Base-by-base conservation (phyloP, 1,139 yeast species). In the Taphrina flavorubra region DNA sequence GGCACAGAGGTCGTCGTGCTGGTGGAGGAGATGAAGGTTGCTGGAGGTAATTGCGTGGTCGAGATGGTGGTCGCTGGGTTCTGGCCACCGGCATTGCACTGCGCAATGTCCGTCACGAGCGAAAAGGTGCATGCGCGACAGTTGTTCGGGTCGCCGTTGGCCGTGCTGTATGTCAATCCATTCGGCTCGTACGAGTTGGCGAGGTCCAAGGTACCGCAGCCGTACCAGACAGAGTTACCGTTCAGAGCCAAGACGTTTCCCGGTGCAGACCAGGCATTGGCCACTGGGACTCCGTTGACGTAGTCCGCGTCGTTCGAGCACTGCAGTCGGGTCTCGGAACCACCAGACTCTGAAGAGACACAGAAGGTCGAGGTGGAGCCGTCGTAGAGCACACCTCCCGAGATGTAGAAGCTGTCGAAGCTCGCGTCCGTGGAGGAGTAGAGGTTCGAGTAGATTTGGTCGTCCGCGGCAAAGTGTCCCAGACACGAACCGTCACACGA, bases 391-490 rank as follows among this genome's bases (percentile, higher is more conserved):
- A 44, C 44, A 8, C 42, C 42, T 13, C n/a, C 14, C 36, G 14
- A 16, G 40, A 58, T 20, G 62, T 58, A 58, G 62, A 58, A 58
- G 20, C 49, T 16, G 46, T 58, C 46, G 18, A 58, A 42, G 36
- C 51, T 44, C 36, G 47, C 7, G 40, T 58, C 51, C 6, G 62
- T 58, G 1, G 62, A 58, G 13, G 34, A 44, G 62, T 58, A 58
- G 16, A 39, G n/a, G 53, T 58, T 58, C 14, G 62, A 58, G 62
- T 58, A 58, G 42, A 58, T 58, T 31, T 58, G 62, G 53, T 58
- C 53, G 40, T 58, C 62, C 39, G 51, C 53, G n/a, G 62, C 62
- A 44, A 58, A 58, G 53, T 44, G 51, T 5, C 62, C 62, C 8
- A 58, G 39, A 16, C 62, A 58, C 10, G 62, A 58, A 40, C 46